phyloP scores from a whole-genome alignment of 495 filamentous ascomycete species.

The Aspergillus leporis region DNA sequence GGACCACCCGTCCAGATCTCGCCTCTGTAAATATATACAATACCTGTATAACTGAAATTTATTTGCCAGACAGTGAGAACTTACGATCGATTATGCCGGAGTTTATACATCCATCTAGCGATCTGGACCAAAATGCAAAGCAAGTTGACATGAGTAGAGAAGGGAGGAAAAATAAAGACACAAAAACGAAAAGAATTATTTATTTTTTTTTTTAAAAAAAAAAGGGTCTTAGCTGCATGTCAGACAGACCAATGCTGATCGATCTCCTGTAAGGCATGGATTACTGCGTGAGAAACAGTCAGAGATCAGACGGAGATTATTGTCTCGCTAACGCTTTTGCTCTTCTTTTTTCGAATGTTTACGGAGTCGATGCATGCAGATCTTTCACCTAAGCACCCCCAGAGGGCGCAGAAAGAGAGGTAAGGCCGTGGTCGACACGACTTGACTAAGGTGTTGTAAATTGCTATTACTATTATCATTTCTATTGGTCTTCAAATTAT shows the following conservation, averaged over 20 bases:
- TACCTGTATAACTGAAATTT: background rate
- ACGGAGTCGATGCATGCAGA: background rate
- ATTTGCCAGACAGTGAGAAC: background rate
- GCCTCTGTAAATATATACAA: background rate
- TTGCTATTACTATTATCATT: background rate
- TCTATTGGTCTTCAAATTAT: background rate
- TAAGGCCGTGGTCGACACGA: background rate
- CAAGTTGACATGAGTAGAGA: background rate
- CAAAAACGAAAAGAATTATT: too few species aligned
- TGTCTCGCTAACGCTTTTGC: background rate
- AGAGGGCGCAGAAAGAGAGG: background rate
- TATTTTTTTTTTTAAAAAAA: too few species aligned
- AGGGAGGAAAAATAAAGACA: background rate
- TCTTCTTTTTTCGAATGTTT: background rate
- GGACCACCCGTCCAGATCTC: background rate
- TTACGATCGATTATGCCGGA: background rate
- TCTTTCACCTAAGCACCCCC: too few species aligned
- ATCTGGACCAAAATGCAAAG: background rate
- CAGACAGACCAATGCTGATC: slow-evolving; percentile 31
- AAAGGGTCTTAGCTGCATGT: slow-evolving; percentile 26
- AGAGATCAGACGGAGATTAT: background rate
- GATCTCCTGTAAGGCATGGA: slow-evolving; percentile 7
- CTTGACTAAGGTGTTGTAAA: background rate
- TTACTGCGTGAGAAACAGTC: background rate
- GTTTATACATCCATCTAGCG: background rate